A percentile compares a stretch with the other conserved stretches of the same genome.
Evolutionary conservation across 768 basidiomycete genomes (phyloP).

Genomic region (Saitozyma podzolica): DNA sequence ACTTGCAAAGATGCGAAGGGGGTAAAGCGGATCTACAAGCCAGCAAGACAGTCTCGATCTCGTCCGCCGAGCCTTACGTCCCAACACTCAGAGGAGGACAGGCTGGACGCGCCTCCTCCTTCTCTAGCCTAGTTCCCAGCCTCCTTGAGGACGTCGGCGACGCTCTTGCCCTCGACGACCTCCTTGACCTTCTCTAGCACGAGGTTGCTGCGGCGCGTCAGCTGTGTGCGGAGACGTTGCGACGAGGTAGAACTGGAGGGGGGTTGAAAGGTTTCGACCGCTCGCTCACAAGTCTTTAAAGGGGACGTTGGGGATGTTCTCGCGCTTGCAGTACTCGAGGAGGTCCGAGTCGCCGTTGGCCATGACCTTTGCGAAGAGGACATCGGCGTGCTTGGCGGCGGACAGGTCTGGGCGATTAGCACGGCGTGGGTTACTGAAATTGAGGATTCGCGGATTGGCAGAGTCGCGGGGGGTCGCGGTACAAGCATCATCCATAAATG

Average conservation of each 20-base stretch:
- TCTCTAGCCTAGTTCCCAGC: constrained; percentile 22
- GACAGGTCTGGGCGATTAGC: constrained; percentile 68
- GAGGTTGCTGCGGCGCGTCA: constrained; percentile 33
- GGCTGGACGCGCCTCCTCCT: no score
- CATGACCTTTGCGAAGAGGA: constrained; percentile 82
- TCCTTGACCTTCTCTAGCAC: constrained; percentile 59
- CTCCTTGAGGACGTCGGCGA: constrained; percentile 58
- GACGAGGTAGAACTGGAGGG: neutral
- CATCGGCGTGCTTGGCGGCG: constrained; percentile 86
- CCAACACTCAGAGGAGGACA: no score
- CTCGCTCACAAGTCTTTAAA: constrained; percentile 63
- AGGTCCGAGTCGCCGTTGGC: constrained; percentile 69
- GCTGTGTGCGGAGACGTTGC: neutral
- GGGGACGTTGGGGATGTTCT: constrained; percentile 74
- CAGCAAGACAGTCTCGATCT: no score
- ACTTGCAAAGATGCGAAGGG: neutral
- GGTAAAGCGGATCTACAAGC: neutral
- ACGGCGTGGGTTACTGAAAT: neutral
- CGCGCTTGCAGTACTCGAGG: constrained; percentile 72
- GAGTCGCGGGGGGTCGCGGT: neutral
- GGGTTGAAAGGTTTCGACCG: no score
- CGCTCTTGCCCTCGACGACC: constrained; percentile 71
- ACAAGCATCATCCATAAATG: neutral
- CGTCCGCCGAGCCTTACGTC: no score
- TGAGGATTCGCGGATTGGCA: neutral